Evolutionary conservation across 192 early-diverging fungal genomes (phyloP), one percentile per base, ranked within the genome.

Genomic region (Coemansia sp.): DNA sequence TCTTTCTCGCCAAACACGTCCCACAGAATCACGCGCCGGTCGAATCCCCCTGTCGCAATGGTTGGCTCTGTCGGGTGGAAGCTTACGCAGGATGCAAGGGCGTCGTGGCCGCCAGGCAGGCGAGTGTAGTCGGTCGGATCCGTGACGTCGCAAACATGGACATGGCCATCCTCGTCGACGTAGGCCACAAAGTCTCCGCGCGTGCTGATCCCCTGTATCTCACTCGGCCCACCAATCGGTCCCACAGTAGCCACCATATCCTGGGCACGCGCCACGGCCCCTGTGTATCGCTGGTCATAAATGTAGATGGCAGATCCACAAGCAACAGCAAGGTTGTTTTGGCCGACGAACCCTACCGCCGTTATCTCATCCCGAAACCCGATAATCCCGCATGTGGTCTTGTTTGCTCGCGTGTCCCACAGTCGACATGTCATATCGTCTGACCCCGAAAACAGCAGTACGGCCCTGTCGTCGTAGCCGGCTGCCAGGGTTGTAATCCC

Each of bases 141-240:
- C 5, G 60, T 60, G 5, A 54, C 33, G 30, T 73, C 69, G 31
- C 41, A 38, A 1, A 65, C 51, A 7, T 54, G 38, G 27, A 54
- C 1, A 16, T 14, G 30, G 5, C 69, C 69, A 22, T 58, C 47
- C 3, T 65, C 69, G 19, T 73, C 69, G 9, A 73, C 69, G 41
- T 49, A 56, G 19, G 69, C 69, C 10, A 66, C 45, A 62, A 73
- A 73, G 37, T 73, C 69, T 4, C 69, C 69, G 16, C 69, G 62
- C 6, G 58, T 44, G 22, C 63, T 62, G 4, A 62, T 37, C 5
- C 44, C 57, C 33, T 66, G 54, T 6, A 73, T 51, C 41, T 73
- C 63, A 16, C 46, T 28, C 1, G 16, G n/a, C 7, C 37, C 45
- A 4, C 12, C 28, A 14, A 26, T 9, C 11, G 32, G 23, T 19